A percentile compares a stretch with the other conserved stretches of the same genome.
These are phyloP conservation scores for Gracilaria gracilis DNA, from an alignment of 23 red algal species.

Conservation along the genomic window DNA sequence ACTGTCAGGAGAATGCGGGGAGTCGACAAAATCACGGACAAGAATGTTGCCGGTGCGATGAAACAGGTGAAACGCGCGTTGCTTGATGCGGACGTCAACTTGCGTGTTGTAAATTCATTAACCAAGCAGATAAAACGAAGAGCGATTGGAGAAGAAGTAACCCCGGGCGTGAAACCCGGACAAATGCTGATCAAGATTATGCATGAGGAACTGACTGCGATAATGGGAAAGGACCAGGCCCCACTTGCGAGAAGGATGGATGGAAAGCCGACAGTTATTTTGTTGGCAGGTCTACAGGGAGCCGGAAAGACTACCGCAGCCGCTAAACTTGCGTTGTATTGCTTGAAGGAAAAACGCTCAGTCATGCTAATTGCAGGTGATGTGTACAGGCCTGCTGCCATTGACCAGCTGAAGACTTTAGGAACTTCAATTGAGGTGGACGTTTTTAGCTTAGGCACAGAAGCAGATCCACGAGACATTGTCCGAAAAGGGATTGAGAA, in stretches of 20 bases:
- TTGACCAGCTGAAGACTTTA: conserved; percentile 94
- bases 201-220: conserved; percentile 88
- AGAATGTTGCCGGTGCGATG: conserved; percentile 82
- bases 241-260: conserved; percentile 58
- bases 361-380: conserved; percentile 94
- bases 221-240: conserved; percentile 85
- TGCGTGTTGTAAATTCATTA: conserved; percentile 91
- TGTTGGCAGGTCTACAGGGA: conserved; percentile 94
- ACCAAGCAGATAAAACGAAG: conserved; percentile 70
- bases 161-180: conserved; percentile 82
- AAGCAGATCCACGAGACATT: conserved; percentile 73
- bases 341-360: conserved; percentile 65
- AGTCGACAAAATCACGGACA: conserved; percentile 86
- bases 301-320: conserved; percentile 97
- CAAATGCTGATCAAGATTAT: conserved; percentile 98
- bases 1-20: conserved; percentile 77
- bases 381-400: conserved; percentile 94
- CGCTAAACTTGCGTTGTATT: conserved; percentile 93
- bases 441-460: conserved; percentile 59
- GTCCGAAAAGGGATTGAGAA: conserved; percentile 66
- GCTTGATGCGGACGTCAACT: conserved; percentile 97
- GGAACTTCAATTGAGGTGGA: conserved; percentile 71
- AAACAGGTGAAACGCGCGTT: conserved; percentile 91
- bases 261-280: conserved; percentile 79
- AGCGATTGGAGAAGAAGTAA: conserved; percentile 76